Percentiles rank a stretch among this genome's conserved stretches.
These are phyloP conservation scores for Typha latifolia DNA, from an alignment of 176 grass and related monocot genomes.

Conservation along the genomic window DNA sequence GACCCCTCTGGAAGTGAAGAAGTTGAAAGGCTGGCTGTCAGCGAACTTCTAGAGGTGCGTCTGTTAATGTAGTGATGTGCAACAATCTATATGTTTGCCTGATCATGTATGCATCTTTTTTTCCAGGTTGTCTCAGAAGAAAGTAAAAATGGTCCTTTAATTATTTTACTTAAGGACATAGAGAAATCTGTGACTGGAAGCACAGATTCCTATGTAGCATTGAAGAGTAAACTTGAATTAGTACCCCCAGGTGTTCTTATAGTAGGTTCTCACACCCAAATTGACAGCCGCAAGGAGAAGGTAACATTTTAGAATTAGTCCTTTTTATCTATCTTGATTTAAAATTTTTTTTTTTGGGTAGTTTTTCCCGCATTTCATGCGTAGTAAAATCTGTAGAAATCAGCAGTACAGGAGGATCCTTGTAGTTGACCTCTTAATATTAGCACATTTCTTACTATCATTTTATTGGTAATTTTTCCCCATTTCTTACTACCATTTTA, in stretches of 20 bases:
- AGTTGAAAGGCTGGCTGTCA: conserved; percentile 73
- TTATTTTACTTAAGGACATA: conserved; percentile 86
- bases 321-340: conserved; percentile 3
- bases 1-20: conserved; percentile 54
- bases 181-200: conserved; percentile 92
- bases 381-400: no score
- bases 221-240: conserved; percentile 72
- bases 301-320: conserved; percentile 23
- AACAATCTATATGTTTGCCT: neutral
- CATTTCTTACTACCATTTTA: conserved; percentile 26
- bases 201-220: conserved; percentile 59
- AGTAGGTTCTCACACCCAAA: conserved; percentile 78
- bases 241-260: conserved; percentile 85
- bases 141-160: conserved; percentile 78
- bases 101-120: conserved; percentile 21
- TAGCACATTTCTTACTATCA: conserved; percentile 25
- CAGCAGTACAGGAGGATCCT: no score
- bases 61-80: neutral
- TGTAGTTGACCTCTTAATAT: neutral
- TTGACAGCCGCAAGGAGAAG: conserved; percentile 99
- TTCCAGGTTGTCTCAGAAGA: conserved; percentile 83
- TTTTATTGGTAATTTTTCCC: conserved; percentile 25
- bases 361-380: no score
- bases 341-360: no score
- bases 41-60: conserved; percentile 80